These are phyloP conservation scores for Chaetomium strumarium DNA, from an alignment of 2,329 filamentous ascomycete species.

Conservation along the genomic window DNA sequence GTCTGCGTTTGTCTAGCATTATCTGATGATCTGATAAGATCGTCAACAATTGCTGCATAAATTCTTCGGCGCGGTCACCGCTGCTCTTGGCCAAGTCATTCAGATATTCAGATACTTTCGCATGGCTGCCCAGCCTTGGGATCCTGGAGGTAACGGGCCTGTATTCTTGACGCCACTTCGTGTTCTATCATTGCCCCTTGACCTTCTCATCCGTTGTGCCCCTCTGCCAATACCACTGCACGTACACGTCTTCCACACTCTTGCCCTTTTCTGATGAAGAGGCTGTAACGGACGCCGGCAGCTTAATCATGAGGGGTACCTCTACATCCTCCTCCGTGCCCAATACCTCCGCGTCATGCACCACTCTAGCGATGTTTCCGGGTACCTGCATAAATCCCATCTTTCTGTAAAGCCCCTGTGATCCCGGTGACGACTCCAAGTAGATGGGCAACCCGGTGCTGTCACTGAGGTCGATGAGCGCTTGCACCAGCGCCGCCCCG, in stretches of 20 bases:
- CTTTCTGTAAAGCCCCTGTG: slow-evolving; percentile 39
- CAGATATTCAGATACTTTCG: no score
- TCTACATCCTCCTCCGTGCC: slow-evolving; percentile 33
- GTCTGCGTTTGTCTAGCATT: slow-evolving; percentile 11
- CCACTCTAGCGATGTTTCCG: slow-evolving; percentile 29
- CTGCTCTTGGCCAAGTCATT: no score
- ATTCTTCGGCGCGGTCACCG: not conserved
- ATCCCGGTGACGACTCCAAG: slow-evolving; percentile 41
- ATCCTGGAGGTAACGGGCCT: no score
- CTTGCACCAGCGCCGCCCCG: slow-evolving; percentile 37
- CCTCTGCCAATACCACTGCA: slow-evolving; percentile 4
- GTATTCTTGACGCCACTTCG: not conserved
- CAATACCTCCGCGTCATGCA: slow-evolving; percentile 34
- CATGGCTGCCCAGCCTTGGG: no score
- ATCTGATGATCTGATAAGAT: slow-evolving; percentile 37
- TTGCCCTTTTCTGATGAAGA: not conserved
- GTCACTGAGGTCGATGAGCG: slow-evolving; percentile 34
- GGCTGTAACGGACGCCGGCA: slow-evolving; percentile 27
- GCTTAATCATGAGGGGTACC: slow-evolving; percentile 38
- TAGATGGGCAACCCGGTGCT: slow-evolving; percentile 38
- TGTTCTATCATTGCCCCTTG: not conserved
- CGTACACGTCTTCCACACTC: slow-evolving; percentile 2
- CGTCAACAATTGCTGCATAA: slow-evolving; percentile 1
- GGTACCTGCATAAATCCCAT: slow-evolving; percentile 39
- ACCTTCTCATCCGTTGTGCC: not conserved